A percentile compares a stretch with the other conserved stretches of the same genome.
Conservation (phyloP, 2,329 filamentous ascomycete genomes). For the Aspergillus uvarum region DNA sequence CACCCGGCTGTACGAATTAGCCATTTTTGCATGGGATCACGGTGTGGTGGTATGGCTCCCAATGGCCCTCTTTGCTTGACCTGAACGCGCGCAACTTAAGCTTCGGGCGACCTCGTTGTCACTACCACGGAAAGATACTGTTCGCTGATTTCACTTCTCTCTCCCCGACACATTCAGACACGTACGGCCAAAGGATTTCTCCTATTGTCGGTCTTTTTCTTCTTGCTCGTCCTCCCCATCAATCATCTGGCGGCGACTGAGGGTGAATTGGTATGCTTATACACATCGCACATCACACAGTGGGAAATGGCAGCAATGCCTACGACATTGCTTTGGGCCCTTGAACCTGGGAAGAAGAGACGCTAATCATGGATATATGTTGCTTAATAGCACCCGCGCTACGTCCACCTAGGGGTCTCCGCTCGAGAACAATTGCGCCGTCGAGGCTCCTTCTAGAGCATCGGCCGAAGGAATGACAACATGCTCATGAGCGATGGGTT, state of each 20-base stretch:
- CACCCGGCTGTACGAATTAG: slow-evolving; percentile 92
- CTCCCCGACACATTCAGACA: slow-evolving; percentile 54
- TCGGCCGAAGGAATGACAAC: slow-evolving; percentile 51
- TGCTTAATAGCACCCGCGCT: slow-evolving; percentile 75
- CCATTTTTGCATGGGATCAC: slow-evolving; percentile 97
- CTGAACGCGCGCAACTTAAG: slow-evolving; percentile 5
- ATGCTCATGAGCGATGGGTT: slow-evolving; percentile 74
- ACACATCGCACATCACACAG: not conserved
- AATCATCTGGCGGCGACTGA: slow-evolving; percentile 79
- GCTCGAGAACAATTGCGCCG: slow-evolving; percentile 92
- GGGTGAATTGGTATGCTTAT: slow-evolving; percentile 67
- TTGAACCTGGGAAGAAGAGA: not conserved
- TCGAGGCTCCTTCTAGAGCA: slow-evolving; percentile 81
- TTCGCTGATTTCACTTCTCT: not conserved
- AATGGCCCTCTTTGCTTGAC: slow-evolving; percentile 3
- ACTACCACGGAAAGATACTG: not conserved
- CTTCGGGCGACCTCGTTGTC: not conserved
- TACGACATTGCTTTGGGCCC: not conserved
- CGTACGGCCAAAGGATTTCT: slow-evolving; percentile 83
- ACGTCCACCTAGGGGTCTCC: slow-evolving; percentile 76
- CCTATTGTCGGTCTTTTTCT: slow-evolving; percentile 79
- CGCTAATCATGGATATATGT: slow-evolving; percentile 2
- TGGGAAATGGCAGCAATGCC: not conserved
- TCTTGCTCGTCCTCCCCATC: slow-evolving; percentile 79
- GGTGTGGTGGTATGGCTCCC: slow-evolving; percentile 76